Evolutionary conservation across 179 eudicot species (phyloP).

Genomic region (Beta lomatogona): DNA sequence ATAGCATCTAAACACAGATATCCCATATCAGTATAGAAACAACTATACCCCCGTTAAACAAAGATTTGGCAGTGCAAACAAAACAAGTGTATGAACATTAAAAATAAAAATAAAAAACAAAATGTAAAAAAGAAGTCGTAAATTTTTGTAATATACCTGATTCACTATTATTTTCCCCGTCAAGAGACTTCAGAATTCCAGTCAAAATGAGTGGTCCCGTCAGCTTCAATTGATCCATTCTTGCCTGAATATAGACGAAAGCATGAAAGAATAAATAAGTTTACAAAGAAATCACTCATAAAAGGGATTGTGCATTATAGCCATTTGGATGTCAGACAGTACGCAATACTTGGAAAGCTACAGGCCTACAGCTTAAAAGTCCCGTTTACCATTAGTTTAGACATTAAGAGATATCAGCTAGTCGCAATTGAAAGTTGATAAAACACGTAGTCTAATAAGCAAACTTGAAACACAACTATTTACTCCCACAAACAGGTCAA

Average conservation of each 20-base stretch:
- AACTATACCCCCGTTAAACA: slow-evolving; percentile 14
- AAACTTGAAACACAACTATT: neutral
- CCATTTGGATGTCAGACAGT: neutral
- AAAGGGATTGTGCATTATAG: neutral
- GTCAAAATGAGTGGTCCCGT: slow-evolving; percentile 90
- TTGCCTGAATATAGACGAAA: slow-evolving; percentile 54
- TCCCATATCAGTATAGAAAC: slow-evolving; percentile 22
- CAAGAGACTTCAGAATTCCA: slow-evolving; percentile 87
- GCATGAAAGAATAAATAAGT: slow-evolving; percentile 16
- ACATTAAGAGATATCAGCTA: neutral
- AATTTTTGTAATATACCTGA: slow-evolving; percentile 51
- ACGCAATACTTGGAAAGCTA: neutral
- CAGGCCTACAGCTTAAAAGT: neutral
- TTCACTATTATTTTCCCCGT: slow-evolving; percentile 55
- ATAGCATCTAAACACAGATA: slow-evolving; percentile 54
- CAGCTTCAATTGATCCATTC: slow-evolving; percentile 78
- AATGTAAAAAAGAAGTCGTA: neutral
- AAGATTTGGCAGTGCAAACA: slow-evolving; percentile 7
- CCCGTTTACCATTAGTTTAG: neutral
- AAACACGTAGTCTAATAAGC: neutral
- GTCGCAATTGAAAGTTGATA: neutral
- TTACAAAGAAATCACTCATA: slow-evolving; percentile 2
- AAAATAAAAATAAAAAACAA: neutral
- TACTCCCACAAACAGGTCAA: neutral
- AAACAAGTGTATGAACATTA: neutral